These are phyloP conservation scores for Arthrobotrys iridis DNA, from an alignment of 2,329 filamentous ascomycete species.

Conservation along the genomic window DNA sequence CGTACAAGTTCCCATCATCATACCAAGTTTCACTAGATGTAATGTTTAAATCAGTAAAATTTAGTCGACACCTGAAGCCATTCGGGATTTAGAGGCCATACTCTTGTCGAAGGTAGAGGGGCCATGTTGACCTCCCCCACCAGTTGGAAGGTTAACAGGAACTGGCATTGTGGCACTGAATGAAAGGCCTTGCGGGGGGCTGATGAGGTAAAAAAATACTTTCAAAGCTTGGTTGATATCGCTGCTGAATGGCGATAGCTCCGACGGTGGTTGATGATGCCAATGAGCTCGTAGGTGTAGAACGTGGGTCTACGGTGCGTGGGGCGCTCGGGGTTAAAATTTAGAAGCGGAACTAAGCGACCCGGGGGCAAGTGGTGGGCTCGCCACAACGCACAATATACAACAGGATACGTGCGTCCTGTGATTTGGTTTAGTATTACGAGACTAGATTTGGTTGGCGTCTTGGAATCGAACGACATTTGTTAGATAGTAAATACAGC, in stretches of 20 bases:
- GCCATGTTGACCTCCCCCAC: constrained; percentile 59
- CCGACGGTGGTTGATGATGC: constrained; percentile 23
- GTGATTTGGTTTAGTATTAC: not conserved
- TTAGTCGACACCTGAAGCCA: constrained; percentile 57
- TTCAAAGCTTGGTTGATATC: constrained; percentile 4
- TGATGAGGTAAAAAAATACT: not conserved
- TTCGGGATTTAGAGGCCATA: constrained; percentile 60
- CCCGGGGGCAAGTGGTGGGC: not conserved
- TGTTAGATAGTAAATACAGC: not conserved
- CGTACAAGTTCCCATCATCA: constrained; percentile 98
- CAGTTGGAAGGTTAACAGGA: constrained; percentile 49
- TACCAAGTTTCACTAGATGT: constrained; percentile 93
- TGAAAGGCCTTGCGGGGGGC: not conserved
- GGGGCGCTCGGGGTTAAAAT: constrained; percentile 41
- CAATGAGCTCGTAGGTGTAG: not conserved
- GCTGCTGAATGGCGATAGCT: constrained; percentile 22
- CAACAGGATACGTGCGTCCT: not conserved
- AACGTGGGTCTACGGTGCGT: constrained; percentile 18
- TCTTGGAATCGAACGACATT: not conserved
- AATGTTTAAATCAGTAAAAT: constrained; percentile 60
- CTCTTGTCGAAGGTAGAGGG: constrained; percentile 69
- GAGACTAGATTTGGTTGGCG: not conserved
- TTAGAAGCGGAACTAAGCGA: constrained; percentile 5
- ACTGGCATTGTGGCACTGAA: constrained; percentile 53
- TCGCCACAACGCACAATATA: constrained; percentile 19